Percentiles rank a stretch among this genome's conserved stretches.
These are phyloP conservation scores for Annulohypoxylon moriforme DNA, from an alignment of 495 filamentous ascomycete species.

Conservation along the genomic window DNA sequence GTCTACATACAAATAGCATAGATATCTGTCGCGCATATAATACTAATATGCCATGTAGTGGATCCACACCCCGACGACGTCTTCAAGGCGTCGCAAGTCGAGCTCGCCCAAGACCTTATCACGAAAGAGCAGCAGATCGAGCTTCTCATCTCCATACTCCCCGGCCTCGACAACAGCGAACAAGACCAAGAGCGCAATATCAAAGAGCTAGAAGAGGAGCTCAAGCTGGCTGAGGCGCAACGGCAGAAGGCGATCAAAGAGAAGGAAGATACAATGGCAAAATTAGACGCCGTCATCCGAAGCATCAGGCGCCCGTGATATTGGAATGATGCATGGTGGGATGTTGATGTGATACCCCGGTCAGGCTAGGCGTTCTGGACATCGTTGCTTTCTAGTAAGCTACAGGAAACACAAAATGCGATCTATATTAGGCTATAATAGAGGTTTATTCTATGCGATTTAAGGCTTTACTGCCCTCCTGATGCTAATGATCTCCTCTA, in stretches of 20 bases:
- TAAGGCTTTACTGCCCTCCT: not conserved
- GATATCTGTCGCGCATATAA: conserved; percentile 13
- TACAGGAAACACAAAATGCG: conserved; percentile 19
- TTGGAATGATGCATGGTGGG: not conserved
- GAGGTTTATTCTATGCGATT: conserved; percentile 1
- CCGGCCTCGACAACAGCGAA: conserved; percentile 87
- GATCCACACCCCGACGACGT: conserved; percentile 71
- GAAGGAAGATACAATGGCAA: conserved; percentile 71
- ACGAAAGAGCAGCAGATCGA: conserved; percentile 96
- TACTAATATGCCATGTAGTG: conserved; percentile 50
- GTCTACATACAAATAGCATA: not conserved
- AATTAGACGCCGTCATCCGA: conserved; percentile 74
- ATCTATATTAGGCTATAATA: conserved; percentile 11
- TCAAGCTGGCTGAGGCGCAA: conserved; percentile 78
- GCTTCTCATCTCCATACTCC: conserved; percentile 81
- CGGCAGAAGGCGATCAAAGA: conserved; percentile 76
- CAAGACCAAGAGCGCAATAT: conserved; percentile 82
- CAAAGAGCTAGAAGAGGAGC: conserved; percentile 77
- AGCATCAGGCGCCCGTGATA: conserved; percentile 64
- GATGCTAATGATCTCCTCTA: conserved; percentile 6
- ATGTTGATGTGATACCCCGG: conserved; percentile 37
- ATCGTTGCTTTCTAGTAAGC: not conserved
- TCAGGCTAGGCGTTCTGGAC: conserved; percentile 35
- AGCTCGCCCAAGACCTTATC: conserved; percentile 88
- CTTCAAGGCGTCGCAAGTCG: conserved; percentile 77